A percentile compares a stretch with the other conserved stretches of the same genome.
These are phyloP conservation scores for Phytophthora megakarya DNA, from an alignment of 352 stramenopile species.

Conservation along the genomic window DNA sequence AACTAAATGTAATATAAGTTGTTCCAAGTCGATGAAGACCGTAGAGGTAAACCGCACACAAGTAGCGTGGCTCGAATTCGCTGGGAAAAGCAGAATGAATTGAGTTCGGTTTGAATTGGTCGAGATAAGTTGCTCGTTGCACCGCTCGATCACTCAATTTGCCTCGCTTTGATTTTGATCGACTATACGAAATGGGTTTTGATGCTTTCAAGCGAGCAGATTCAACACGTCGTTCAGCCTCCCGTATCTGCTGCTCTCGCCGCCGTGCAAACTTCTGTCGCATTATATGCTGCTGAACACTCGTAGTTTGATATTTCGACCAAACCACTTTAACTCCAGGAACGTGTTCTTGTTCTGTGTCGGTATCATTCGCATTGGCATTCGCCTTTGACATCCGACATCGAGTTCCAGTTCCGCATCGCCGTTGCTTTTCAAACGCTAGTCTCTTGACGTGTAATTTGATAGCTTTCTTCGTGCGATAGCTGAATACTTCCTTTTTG, in stretches of 20 bases:
- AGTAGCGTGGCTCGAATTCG: constrained; percentile 19
- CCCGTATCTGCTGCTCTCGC: constrained; percentile 27
- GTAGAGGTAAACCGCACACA: constrained; percentile 67
- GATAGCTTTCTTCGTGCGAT: constrained; percentile 29
- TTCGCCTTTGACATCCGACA: neutral
- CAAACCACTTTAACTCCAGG: constrained; percentile 23
- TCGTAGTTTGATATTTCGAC: constrained; percentile 60
- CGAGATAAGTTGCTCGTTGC: constrained; percentile 31
- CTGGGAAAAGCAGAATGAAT: neutral
- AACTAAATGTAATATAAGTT: constrained; percentile 58
- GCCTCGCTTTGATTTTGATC: neutral
- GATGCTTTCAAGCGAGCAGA: constrained; percentile 33
- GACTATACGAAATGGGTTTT: neutral
- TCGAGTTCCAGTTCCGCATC: neutral
- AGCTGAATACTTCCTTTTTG: constrained; percentile 10
- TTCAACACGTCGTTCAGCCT: constrained; percentile 27
- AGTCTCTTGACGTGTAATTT: constrained; percentile 24
- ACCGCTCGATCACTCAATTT: neutral
- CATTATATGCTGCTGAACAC: constrained; percentile 59
- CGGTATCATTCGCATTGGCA: neutral
- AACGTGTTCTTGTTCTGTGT: neutral
- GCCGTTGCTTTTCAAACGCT: constrained; percentile 6
- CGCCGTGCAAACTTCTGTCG: constrained; percentile 52
- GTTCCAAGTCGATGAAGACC: constrained; percentile 40
- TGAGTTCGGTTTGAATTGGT: constrained; percentile 29